phyloP scores from a whole-genome alignment of 176 grass and related monocot species.

The Triticum aestivum region IWGSC_CS_RefSeq_v2.1 NC_057814.1:47159993-47160492 shows the following conservation, averaged over 20 bases:
- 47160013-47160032: neutral
- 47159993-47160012: neutral
- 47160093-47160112: neutral
- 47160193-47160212: neutral
- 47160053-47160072: neutral
- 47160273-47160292: neutral
- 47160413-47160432: neutral
- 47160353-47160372: neutral
- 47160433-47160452: neutral
- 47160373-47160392: neutral
- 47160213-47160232: neutral
- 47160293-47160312: neutral
- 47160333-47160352: neutral
- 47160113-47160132: no score
- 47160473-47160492: neutral
- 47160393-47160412: neutral
- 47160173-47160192: neutral
- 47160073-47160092: neutral
- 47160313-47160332: neutral
- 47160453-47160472: neutral
- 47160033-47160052: no score
- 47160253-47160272: neutral
- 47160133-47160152: neutral
- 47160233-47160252: accelerated
- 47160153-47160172: neutral